phyloP scores from a whole-genome alignment of 1,284 basidiomycete genomes.

The Wolfiporia cocos region DNA sequence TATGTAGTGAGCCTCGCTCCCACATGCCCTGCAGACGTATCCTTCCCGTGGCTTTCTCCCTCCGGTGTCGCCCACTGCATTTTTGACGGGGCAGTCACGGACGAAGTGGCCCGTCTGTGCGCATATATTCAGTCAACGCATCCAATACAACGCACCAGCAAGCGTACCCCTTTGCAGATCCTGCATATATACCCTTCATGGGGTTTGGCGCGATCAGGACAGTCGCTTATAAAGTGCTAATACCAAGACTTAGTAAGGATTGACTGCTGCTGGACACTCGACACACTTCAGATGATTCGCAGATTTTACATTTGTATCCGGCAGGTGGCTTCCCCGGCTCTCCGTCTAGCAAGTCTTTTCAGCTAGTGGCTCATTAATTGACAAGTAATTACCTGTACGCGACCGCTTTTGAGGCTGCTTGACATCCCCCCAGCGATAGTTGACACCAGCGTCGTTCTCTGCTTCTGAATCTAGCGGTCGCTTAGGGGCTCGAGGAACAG shows the following conservation, averaged over 20 bases:
- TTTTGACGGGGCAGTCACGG: constrained; percentile 79
- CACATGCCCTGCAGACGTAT: constrained; percentile 86
- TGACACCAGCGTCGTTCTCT: constrained; percentile 45
- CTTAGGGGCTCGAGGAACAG: constrained; percentile 39
- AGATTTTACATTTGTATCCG: constrained; percentile 74
- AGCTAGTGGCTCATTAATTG: not conserved
- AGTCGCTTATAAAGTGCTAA: constrained; percentile 74
- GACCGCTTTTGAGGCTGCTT: constrained; percentile 49
- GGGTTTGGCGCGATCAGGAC: constrained; percentile 68
- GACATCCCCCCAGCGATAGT: constrained; percentile 65
- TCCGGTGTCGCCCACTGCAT: constrained; percentile 70
- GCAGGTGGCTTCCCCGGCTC: constrained; percentile 54
- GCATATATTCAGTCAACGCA: not conserved
- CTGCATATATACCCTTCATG: constrained; percentile 84
- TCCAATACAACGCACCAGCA: not conserved
- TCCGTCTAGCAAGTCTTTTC: constrained; percentile 15
- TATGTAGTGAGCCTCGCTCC: constrained; percentile 76
- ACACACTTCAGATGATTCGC: constrained; percentile 66
- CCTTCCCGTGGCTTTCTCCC: constrained; percentile 75
- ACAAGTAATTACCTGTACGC: constrained; percentile 35
- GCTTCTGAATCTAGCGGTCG: too few relatives aligned
- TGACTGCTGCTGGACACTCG: not conserved
- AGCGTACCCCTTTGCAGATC: constrained; percentile 60
- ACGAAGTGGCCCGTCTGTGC: constrained; percentile 75
- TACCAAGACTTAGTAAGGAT: not conserved